These are phyloP conservation scores for Plectosphaerella plurivora DNA, from an alignment of 2,329 filamentous ascomycete genomes.

Conservation along the genomic window DNA sequence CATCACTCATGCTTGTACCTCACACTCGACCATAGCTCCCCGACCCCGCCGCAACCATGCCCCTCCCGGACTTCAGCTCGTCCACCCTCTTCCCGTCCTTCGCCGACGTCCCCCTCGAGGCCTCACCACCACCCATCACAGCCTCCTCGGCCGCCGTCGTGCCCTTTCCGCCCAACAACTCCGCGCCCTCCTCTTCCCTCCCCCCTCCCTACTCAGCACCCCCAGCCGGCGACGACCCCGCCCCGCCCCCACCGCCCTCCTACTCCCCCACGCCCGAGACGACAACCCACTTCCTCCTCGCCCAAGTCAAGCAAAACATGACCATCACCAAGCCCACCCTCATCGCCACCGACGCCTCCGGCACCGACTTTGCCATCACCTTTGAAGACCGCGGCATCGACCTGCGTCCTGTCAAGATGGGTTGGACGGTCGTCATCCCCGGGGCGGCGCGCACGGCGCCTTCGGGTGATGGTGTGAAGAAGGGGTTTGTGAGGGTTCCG, in stretches of 20 bases:
- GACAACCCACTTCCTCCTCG: slow-evolving; percentile 30
- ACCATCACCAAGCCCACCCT: slow-evolving; percentile 46
- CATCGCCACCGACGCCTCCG: slow-evolving; percentile 33
- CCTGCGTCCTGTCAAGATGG: slow-evolving; percentile 31
- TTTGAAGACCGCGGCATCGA: slow-evolving; percentile 35
- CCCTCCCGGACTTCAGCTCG: slow-evolving; percentile 26
- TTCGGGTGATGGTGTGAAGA: slow-evolving; percentile 25
- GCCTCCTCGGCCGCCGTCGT: background rate
- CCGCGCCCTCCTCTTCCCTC: background rate
- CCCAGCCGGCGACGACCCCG: background rate
- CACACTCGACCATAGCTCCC: background rate
- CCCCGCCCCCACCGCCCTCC: background rate
- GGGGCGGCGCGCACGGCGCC: slow-evolving; percentile 27
- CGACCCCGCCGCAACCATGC: slow-evolving; percentile 3
- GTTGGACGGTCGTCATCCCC: slow-evolving; percentile 32
- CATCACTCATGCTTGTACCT: background rate
- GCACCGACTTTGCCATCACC: slow-evolving; percentile 37
- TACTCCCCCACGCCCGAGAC: slow-evolving; percentile 1
- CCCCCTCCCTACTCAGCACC: slow-evolving; percentile 5
- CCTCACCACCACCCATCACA: slow-evolving; percentile 6
- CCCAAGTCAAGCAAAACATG: slow-evolving; percentile 40
- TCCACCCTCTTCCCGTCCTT: slow-evolving; percentile 28
- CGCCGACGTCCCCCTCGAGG: slow-evolving; percentile 18
- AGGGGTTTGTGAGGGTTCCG: slow-evolving; percentile 32
- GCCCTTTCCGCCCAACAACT: slow-evolving; percentile 1